Base-by-base conservation (phyloP, 495 filamentous ascomycete genomes). In the Endocarpon pusillum region DNA sequence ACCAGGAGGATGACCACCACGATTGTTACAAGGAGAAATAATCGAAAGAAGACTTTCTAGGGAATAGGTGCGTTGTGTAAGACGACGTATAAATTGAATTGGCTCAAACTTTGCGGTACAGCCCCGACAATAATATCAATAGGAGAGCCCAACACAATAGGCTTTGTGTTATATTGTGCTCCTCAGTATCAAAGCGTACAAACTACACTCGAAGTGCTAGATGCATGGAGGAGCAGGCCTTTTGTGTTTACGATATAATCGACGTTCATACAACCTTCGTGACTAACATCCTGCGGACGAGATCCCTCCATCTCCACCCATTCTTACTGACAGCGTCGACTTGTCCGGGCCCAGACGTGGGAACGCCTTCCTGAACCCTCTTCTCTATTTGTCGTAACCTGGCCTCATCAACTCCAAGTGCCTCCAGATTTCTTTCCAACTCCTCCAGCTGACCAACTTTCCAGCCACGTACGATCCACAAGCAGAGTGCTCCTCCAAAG, bases 381-480 rank as follows among this genome's bases (percentile, higher is more conserved):
- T 44, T 54, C 24, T 50, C 41, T n/a, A 3, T 21, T 21, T 5
- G 32, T 27, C 5, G 27, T 25, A 31, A 31, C 28, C 19, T 14
- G 12, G 12, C 12, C 28, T 14, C 28, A 31, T 5, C 28, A 5
- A 17, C 19, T 3, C 38, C 19, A 16, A 31, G 3, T 9, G 37
- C 21, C 4, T 22, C 37, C 25, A 43, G 36, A 34, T 44, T 35
- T 32, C 46, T 47, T 14, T 54, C 36, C 25, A 50, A 52, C 29
- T 47, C 50, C 43, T 70, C 59, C 19, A 70, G 28, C 22, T 73
- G 67, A 1, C 60, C 61, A 18, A 78, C 57, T 47, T 73, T 75
- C 75, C 72, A 76, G 3, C 53, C 48, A 23, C 57, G 42, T 11
- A 59, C 58, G n/a, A 59, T 4, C 58, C 58, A 61, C 44, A 73